phyloP scores from a whole-genome alignment of 2,329 filamentous ascomycete genomes.

The Aspergillus novofumigatus region DNA sequence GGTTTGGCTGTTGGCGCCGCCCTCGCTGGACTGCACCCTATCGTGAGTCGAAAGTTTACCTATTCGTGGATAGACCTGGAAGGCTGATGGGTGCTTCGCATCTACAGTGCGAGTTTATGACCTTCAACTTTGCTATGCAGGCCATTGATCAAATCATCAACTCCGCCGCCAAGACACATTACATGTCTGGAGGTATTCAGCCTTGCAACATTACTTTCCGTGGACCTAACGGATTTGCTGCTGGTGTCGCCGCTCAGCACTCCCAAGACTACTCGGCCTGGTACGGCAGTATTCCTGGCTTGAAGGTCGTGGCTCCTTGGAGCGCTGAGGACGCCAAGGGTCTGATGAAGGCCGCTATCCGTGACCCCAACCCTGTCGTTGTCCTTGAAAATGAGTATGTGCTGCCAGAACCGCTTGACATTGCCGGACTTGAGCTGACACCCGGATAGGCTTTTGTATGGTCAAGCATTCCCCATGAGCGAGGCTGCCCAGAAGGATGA shows the following conservation, averaged over 20 bases:
- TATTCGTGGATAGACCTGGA: not conserved
- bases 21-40: slow-evolving; percentile 86
- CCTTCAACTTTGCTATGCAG: slow-evolving; percentile 99
- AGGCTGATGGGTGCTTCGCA: slow-evolving; percentile 2
- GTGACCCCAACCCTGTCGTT: slow-evolving; percentile 95
- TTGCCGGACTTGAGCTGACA: slow-evolving; percentile 21
- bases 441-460: slow-evolving; percentile 68
- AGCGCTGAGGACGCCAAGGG: slow-evolving; percentile 98
- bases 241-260: slow-evolving; percentile 95
- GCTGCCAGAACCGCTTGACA: not conserved
- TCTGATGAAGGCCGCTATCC: slow-evolving; percentile 93
- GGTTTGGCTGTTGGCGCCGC: slow-evolving; percentile 94
- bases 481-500: slow-evolving; percentile 93
- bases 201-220: slow-evolving; percentile 99
- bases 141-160: slow-evolving; percentile 99
- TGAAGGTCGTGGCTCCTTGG: slow-evolving; percentile 96
- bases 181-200: slow-evolving; percentile 99
- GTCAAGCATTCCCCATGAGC: slow-evolving; percentile 93
- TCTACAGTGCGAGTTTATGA: slow-evolving; percentile 95
- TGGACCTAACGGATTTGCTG: slow-evolving; percentile 94
- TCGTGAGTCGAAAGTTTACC: slow-evolving; percentile 59
- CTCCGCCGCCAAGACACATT: slow-evolving; percentile 97
- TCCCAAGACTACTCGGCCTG: slow-evolving; percentile 98
- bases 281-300: slow-evolving; percentile 96
- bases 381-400: slow-evolving; percentile 76